phyloP scores from a whole-genome alignment of 2,329 filamentous ascomycete genomes.

The Colletotrichum truncatum region DNA sequence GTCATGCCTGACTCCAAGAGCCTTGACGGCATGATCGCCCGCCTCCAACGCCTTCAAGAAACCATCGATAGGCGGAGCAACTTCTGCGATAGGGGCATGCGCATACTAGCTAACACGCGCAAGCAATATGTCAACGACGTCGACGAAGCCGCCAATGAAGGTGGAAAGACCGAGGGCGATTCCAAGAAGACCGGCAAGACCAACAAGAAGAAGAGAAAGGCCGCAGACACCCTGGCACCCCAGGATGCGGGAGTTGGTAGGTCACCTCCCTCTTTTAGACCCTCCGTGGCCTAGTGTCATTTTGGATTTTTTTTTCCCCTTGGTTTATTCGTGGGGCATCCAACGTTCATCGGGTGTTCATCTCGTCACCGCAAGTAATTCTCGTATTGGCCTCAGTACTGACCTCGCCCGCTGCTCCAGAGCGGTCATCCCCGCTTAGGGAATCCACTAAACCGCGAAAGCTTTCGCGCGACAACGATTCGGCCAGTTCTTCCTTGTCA shows the following conservation, averaged over 20 bases:
- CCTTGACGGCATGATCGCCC: conserved; percentile 70
- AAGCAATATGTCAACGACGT: conserved; percentile 69
- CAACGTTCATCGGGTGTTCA: conserved; percentile 6
- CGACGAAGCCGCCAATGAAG: conserved; percentile 54
- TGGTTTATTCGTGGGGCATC: conserved; percentile 15
- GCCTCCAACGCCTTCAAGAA: conserved; percentile 71
- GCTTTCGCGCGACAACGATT: conserved; percentile 61
- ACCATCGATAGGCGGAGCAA: conserved; percentile 73
- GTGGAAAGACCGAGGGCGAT: conserved; percentile 56
- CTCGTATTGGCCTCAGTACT: conserved; percentile 18
- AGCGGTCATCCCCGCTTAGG: conserved; percentile 63
- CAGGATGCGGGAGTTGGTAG: conserved; percentile 56
- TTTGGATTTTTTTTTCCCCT: conserved; percentile 1
- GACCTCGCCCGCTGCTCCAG: conserved; percentile 41
- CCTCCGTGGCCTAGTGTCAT: conserved; percentile 6
- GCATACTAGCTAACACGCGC: conserved; percentile 71
- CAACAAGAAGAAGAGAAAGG: conserved; percentile 82
- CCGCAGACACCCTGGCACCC: conserved; percentile 65
- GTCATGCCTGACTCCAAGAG: conserved; percentile 71
- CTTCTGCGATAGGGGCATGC: conserved; percentile 78
- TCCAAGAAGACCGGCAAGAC: conserved; percentile 55
- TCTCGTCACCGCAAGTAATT: conserved; percentile 9
- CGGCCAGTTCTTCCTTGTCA: conserved; percentile 68
- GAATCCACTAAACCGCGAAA: conserved; percentile 61
- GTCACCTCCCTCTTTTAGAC: conserved; percentile 15